phyloP scores from a whole-genome alignment of 2,329 filamentous ascomycete species.

The Aspergillus oerlinghausenensis region DNA sequence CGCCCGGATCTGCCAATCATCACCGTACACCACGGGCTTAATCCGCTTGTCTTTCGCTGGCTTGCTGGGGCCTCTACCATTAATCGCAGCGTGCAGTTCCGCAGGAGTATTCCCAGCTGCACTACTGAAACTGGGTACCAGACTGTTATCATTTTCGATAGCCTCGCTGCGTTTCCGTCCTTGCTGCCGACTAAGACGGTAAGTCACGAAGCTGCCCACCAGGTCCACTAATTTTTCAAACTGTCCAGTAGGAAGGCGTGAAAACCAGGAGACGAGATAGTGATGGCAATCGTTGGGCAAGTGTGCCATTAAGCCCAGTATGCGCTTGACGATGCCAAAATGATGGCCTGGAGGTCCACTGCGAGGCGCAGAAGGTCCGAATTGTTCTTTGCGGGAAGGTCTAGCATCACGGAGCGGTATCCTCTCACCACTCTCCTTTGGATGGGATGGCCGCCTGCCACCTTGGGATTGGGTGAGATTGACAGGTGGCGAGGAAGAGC shows the following conservation, averaged over 20 bases:
- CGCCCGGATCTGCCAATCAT: slow-evolving; percentile 87
- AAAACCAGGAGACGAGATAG: slow-evolving; percentile 73
- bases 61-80: slow-evolving; percentile 43
- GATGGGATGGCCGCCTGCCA: slow-evolving; percentile 25
- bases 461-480: slow-evolving; percentile 16
- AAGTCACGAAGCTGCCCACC: slow-evolving; percentile 72
- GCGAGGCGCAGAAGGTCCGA: slow-evolving; percentile 10
- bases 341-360: slow-evolving; percentile 58
- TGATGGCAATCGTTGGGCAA: slow-evolving; percentile 70
- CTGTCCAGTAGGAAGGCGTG: slow-evolving; percentile 61
- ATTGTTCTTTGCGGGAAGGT: slow-evolving; percentile 14
- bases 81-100: slow-evolving; percentile 73
- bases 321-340: slow-evolving; percentile 78
- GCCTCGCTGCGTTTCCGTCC: slow-evolving; percentile 60
- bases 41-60: slow-evolving; percentile 52
- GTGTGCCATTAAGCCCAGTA: slow-evolving; percentile 75
- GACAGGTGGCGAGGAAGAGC: slow-evolving; percentile 12
- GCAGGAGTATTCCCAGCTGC: slow-evolving; percentile 61
- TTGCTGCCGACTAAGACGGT: slow-evolving; percentile 68
- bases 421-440: slow-evolving; percentile 17
- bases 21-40: slow-evolving; percentile 59
- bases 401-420: slow-evolving; percentile 14
- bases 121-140: slow-evolving; percentile 69
- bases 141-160: slow-evolving; percentile 53
- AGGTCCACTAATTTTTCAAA: slow-evolving; percentile 74